Evolutionary conservation across 2,329 filamentous ascomycete genomes (phyloP).

Genomic region (Polytolypa hystricis): DNA sequence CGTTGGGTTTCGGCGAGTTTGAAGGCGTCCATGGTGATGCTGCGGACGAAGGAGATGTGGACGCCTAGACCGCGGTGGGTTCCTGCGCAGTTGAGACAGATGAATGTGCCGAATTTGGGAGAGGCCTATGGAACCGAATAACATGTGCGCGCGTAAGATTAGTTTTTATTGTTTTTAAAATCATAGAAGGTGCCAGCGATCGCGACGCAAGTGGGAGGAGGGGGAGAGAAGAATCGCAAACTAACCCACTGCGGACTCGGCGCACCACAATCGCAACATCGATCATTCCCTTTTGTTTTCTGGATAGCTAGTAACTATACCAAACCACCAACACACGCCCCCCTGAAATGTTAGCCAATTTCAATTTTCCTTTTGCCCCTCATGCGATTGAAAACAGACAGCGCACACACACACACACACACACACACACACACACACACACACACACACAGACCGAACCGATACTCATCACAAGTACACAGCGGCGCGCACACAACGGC

Average conservation of each 20-base stretch:
- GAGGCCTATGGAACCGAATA: conserved; percentile 49
- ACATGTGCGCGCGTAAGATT: too few relatives aligned
- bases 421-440: not conserved
- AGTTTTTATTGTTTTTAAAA: too few relatives aligned
- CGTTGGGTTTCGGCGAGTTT: conserved; percentile 84
- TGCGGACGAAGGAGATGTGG: conserved; percentile 95
- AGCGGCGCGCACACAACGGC: conserved; percentile 3
- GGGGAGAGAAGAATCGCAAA: conserved; percentile 7
- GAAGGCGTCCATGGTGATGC: conserved; percentile 98
- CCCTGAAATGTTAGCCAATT: not conserved
- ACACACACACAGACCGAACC: not conserved
- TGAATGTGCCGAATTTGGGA: conserved; percentile 97
- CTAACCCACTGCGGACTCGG: conserved; percentile 95
- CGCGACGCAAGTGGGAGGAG: conserved; percentile 1
- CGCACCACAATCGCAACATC: conserved; percentile 90
- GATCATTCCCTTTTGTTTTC: conserved; percentile 77
- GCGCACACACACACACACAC: not conserved
- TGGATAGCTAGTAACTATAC: conserved; percentile 76
- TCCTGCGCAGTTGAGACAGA: conserved; percentile 91
- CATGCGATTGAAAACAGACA: too few relatives aligned
- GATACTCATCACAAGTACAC: not conserved
- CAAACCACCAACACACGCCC: not conserved
- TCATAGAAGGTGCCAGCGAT: too few relatives aligned
- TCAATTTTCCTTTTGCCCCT: too few relatives aligned
- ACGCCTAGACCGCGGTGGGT: conserved; percentile 91